Percentiles rank a stretch among this genome's conserved stretches.
phyloP scores from a whole-genome alignment of 1,284 basidiomycete genomes.

The Phellinidium pouzarii region DNA sequence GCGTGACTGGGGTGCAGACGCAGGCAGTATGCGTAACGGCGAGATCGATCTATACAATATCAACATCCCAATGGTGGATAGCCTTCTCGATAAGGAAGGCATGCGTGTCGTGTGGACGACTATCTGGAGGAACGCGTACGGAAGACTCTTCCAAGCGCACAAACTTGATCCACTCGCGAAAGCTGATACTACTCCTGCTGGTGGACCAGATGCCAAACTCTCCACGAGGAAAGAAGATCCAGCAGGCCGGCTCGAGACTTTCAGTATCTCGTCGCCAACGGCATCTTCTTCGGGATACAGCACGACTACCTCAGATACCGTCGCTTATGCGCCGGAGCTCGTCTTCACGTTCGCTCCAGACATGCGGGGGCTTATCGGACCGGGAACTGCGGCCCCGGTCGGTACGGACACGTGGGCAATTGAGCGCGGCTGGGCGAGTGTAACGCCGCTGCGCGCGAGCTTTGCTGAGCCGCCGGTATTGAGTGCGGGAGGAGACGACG shows the following conservation, averaged over 20 bases:
- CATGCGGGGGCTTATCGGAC: conserved; percentile 62
- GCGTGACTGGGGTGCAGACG: conserved; percentile 74
- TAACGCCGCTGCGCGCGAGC: conserved; percentile 66
- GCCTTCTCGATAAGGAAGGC: conserved; percentile 43
- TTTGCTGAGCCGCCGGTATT: conserved; percentile 53
- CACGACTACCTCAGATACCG: conserved; percentile 19
- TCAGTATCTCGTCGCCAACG: conserved; percentile 20
- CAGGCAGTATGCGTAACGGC: conserved; percentile 46
- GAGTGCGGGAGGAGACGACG: neutral
- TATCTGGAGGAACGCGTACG: conserved; percentile 74
- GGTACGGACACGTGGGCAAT: conserved; percentile 83
- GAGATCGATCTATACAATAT: conserved; percentile 78
- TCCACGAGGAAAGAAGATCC: conserved; percentile 2
- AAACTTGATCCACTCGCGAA: conserved; percentile 21
- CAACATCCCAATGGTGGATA: conserved; percentile 71
- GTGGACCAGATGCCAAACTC: conserved; percentile 36
- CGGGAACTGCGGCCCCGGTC: conserved; percentile 48
- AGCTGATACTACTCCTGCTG: conserved; percentile 25
- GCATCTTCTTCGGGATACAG: conserved; percentile 15
- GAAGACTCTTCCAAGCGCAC: conserved; percentile 59
- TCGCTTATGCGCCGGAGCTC: conserved; percentile 36
- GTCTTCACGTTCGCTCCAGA: conserved; percentile 81
- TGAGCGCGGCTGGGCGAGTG: conserved; percentile 56
- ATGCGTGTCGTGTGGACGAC: conserved; percentile 67
- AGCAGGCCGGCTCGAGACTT: neutral